Evolutionary conservation across 768 basidiomycete species (phyloP), one percentile per base, ranked within the genome.

Genomic region (Cystobasidium onofrii): DNA sequence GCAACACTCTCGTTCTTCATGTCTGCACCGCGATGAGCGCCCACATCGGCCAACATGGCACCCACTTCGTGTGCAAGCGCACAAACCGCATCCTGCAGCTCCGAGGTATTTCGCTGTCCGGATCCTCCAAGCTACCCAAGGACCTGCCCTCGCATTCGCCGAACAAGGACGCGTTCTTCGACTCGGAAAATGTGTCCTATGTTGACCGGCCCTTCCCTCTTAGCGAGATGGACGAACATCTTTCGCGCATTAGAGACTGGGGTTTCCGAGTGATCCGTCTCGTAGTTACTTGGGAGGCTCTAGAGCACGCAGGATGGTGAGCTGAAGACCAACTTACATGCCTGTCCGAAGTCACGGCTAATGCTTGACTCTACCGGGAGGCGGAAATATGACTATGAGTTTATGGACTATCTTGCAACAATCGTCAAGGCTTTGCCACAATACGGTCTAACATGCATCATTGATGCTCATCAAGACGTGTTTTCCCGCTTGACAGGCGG

Each of bases 401-500:
- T 96, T 80, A 83, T 98, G 3, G 79, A 84, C 20, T 97, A 98
- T 79, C 82, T 99, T 34, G 86, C 87, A 72, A 78, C 82, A 0
- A 81, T 99, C 1, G 82, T 92, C 10, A 85, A 86, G 0, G 78
- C 90, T 29, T 83, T 92, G 29, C 89, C 91, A 0, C 80, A 87
- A 74, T 92, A 89, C 74, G 88, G 89, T 17, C 80, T 92, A 36
- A 83, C 84, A 1, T 88, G 89, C 1, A 91, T 90, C 77, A 85
- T 94, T 20, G 87, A 87, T 12, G 80, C 95, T 71, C 95, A 98
- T 80, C 95, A 78, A 52, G 79, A 97, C 80, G 92, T 97, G 36
- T 97, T 92, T 90, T 95, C 92, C 0, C 87, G 95, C 2, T 94
- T 93, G 78, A 87, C 88, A 1, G 95, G 95, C 9, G 95, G 95